Conservation (phyloP, 2,329 filamentous ascomycete genomes). For the Claviceps pazoutovae region DNA sequence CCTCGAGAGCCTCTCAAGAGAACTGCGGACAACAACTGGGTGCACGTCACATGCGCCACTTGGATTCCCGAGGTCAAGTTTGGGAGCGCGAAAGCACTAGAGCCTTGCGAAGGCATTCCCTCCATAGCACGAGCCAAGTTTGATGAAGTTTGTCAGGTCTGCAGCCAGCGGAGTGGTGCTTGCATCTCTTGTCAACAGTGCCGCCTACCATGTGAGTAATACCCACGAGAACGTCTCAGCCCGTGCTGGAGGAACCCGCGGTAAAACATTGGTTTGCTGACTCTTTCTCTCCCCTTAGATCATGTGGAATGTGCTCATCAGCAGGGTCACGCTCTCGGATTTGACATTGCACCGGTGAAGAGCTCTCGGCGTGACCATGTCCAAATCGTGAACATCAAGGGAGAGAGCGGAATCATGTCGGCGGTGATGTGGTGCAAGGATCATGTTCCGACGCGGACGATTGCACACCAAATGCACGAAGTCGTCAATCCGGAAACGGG, state of each 20-base stretch:
- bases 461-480: conserved; percentile 69
- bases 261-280: conserved; percentile 3
- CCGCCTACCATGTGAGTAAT: conserved; percentile 33
- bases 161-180: conserved; percentile 61
- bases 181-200: conserved; percentile 75
- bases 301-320: conserved; percentile 88
- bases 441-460: conserved; percentile 58
- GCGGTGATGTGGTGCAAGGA: conserved; percentile 86
- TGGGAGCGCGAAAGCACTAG: conserved; percentile 66
- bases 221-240: too few species aligned
- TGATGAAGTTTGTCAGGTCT: conserved; percentile 69
- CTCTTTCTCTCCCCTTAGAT: conserved; percentile 6
- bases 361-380: conserved; percentile 71
- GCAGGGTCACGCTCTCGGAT: conserved; percentile 69
- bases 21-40: conserved; percentile 95
- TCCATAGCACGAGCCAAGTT: conserved; percentile 62
- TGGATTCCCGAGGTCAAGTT: conserved; percentile 92
- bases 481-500: conserved; percentile 49
- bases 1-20: conserved; percentile 87
- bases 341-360: conserved; percentile 84
- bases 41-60: conserved; percentile 84
- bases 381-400: conserved; percentile 65
- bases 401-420: conserved; percentile 71
- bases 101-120: conserved; percentile 80
- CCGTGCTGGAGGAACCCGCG: neutral